Evolutionary conservation across 2,329 filamentous ascomycete species (phyloP).

Genomic region (Corynespora cassiicola): DNA sequence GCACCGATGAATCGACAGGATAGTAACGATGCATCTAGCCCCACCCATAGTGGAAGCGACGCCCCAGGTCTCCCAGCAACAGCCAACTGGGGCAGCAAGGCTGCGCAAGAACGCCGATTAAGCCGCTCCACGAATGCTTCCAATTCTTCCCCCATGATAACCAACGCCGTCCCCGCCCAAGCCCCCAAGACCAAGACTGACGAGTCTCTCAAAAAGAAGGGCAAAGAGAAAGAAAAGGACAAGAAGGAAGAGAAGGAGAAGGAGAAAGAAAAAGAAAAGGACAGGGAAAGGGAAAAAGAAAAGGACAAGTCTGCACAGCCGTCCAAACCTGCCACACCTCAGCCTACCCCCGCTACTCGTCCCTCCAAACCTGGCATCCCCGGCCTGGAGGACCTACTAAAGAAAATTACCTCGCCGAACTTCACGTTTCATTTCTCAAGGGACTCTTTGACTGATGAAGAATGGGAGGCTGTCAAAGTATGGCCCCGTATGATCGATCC

Average conservation of each 20-base stretch:
- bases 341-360: constrained; percentile 16
- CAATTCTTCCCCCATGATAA: constrained; percentile 77
- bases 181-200: constrained; percentile 36
- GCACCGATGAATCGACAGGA: constrained; percentile 73
- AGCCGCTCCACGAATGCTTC: constrained; percentile 84
- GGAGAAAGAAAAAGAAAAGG: constrained; percentile 24
- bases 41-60: constrained; percentile 64
- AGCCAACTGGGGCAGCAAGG: constrained; percentile 86
- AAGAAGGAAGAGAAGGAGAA: constrained; percentile 3
- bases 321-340: constrained; percentile 35
- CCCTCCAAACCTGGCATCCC: constrained; percentile 24
- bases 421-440: constrained; percentile 63
- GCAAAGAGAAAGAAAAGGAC: constrained; percentile 12
- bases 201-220: constrained; percentile 36
- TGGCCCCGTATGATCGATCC: constrained; percentile 84
- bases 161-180: constrained; percentile 51
- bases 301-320: constrained; percentile 33
- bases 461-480: constrained; percentile 59
- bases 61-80: constrained; percentile 90
- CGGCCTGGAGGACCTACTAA: constrained; percentile 46
- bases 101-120: constrained; percentile 71
- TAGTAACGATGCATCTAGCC: constrained; percentile 76
- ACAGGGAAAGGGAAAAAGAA: constrained; percentile 28
- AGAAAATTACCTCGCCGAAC: constrained; percentile 48
- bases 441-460: constrained; percentile 48